These are phyloP conservation scores for Colletotrichum limetticola DNA, from an alignment of 2,329 filamentous ascomycete species.

Conservation along the genomic window DNA sequence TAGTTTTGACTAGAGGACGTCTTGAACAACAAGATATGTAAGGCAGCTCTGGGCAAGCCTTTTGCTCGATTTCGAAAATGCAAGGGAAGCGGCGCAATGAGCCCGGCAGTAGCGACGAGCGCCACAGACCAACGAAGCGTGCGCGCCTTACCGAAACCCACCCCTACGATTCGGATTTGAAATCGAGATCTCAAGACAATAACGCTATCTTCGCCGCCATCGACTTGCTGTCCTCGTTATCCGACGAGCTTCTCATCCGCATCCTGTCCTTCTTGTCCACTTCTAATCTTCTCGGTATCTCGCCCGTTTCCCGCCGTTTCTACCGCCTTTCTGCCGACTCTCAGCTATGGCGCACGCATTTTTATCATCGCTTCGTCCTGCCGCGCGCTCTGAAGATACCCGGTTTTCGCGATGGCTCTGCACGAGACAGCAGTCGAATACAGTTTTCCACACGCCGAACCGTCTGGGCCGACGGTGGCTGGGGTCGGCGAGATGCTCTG, in stretches of 20 bases:
- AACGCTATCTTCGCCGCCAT: neutral
- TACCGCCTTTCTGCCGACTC: conserved; percentile 79
- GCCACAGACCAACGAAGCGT: neutral
- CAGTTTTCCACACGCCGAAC: conserved; percentile 57
- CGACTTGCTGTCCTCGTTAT: conserved; percentile 78
- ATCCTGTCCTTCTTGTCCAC: conserved; percentile 83
- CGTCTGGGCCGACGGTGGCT: conserved; percentile 55
- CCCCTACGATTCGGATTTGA: neutral
- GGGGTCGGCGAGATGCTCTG: conserved; percentile 58
- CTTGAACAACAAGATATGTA: neutral
- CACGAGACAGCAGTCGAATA: conserved; percentile 47
- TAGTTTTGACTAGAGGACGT: neutral
- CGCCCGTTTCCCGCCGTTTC: conserved; percentile 80
- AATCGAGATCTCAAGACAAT: neutral
- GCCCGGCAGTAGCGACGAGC: neutral
- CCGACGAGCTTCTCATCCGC: conserved; percentile 88
- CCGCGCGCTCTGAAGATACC: conserved; percentile 82
- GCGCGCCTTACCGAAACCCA: neutral
- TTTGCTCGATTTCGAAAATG: neutral
- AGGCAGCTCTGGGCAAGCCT: neutral
- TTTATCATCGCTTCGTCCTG: conserved; percentile 87
- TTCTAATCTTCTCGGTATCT: conserved; percentile 70
- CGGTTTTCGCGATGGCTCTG: conserved; percentile 61
- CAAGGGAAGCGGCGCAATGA: conserved; percentile 2
- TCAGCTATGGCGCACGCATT: conserved; percentile 90